Percentiles rank a stretch among this genome's conserved stretches.
phyloP scores from a whole-genome alignment of 352 stramenopile species.

The Phytophthora chlamydospora region DNA sequence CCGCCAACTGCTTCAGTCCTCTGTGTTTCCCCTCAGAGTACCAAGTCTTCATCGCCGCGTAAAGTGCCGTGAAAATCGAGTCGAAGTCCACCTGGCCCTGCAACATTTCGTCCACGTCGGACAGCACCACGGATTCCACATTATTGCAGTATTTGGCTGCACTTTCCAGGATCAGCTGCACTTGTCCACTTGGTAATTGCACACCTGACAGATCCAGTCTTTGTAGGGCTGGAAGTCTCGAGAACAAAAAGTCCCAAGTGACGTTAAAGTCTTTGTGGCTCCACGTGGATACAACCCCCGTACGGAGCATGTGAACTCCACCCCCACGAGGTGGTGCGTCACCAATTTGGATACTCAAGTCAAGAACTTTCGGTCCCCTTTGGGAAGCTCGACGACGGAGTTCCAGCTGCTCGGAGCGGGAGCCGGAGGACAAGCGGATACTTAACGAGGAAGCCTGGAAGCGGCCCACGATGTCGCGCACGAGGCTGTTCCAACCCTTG shows the following conservation, averaged over 20 bases:
- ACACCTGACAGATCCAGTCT: slow-evolving; percentile 40
- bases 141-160: slow-evolving; percentile 35
- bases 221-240: slow-evolving; percentile 23
- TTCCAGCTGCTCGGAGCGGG: slow-evolving; percentile 19
- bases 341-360: slow-evolving; percentile 40
- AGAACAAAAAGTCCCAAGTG: slow-evolving; percentile 34
- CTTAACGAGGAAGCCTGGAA: slow-evolving; percentile 10
- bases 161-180: slow-evolving; percentile 28
- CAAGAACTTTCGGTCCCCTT: slow-evolving; percentile 28
- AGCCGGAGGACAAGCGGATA: slow-evolving; percentile 8
- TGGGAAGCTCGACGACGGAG: slow-evolving; percentile 8
- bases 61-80: slow-evolving; percentile 32
- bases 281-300: neutral
- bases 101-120: slow-evolving; percentile 11
- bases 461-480: slow-evolving; percentile 23
- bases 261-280: slow-evolving; percentile 20
- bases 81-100: slow-evolving; percentile 17
- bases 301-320: neutral
- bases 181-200: slow-evolving; percentile 28
- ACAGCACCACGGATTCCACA: slow-evolving; percentile 31
- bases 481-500: slow-evolving; percentile 20
- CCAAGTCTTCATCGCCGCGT: slow-evolving; percentile 37
- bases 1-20: slow-evolving; percentile 40
- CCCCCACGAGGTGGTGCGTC: neutral
- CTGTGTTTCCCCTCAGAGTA: slow-evolving; percentile 9